Percentiles rank a stretch among this genome's conserved stretches.
phyloP scores from a whole-genome alignment of 2,329 filamentous ascomycete species.

The Talaromyces sp. region DNA sequence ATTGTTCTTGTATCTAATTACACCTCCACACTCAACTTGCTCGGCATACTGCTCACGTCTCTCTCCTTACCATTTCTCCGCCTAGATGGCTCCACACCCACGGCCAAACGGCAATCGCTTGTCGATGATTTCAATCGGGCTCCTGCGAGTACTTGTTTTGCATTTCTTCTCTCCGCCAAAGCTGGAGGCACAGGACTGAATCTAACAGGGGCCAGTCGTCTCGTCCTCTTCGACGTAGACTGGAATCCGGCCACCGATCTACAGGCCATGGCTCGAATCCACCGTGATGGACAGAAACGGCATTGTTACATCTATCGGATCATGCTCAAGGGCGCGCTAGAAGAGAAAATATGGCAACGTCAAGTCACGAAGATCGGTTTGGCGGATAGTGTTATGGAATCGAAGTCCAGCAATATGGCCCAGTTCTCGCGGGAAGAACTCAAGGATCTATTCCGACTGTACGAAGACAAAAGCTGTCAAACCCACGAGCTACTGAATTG shows the following conservation, averaged over 20 bases:
- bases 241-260: conserved; percentile 71
- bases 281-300: conserved; percentile 65
- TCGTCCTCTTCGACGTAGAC: conserved; percentile 68
- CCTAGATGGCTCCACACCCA: conserved; percentile 62
- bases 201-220: conserved; percentile 63
- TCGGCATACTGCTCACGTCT: conserved; percentile 56
- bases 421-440: conserved; percentile 64
- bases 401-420: conserved; percentile 50
- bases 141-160: conserved; percentile 53
- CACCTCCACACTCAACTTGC: conserved; percentile 64
- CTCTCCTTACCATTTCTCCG: conserved; percentile 60
- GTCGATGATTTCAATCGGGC: conserved; percentile 66
- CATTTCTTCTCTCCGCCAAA: conserved; percentile 68
- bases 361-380: conserved; percentile 67
- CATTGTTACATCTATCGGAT: conserved; percentile 66
- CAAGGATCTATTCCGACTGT: conserved; percentile 61
- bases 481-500: conserved; percentile 65
- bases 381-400: conserved; percentile 66
- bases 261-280: conserved; percentile 70
- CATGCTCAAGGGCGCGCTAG: conserved; percentile 62
- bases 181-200: conserved; percentile 66
- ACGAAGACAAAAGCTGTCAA: conserved; percentile 57
- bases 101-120: conserved; percentile 59
- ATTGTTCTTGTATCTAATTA: conserved; percentile 73
- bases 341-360: conserved; percentile 70